Conservation (phyloP, 164 flowering plant genomes). For the Annona squamosa region DNA sequence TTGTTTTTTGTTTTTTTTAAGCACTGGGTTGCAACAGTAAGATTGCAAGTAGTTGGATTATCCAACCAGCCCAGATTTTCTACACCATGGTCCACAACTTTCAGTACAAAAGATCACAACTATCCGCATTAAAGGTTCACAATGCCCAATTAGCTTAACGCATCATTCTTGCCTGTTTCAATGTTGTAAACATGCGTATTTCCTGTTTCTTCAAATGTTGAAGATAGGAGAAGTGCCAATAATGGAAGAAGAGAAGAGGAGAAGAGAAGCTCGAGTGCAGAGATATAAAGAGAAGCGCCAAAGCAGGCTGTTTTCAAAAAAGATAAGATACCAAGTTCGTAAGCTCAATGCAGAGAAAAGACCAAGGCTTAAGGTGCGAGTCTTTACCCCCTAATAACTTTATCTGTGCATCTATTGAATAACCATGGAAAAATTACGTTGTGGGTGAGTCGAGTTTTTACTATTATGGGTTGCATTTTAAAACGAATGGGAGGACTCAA, state of each 20-base stretch:
- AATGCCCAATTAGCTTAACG: no score
- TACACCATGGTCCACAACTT: no score
- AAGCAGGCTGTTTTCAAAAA: conserved; percentile 58
- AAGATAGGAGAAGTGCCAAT: conserved; percentile 55
- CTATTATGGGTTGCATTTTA: not conserved
- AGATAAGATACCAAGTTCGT: conserved; percentile 71
- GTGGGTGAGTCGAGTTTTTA: not conserved
- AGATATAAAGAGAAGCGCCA: conserved; percentile 72
- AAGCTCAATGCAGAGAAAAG: conserved; percentile 75
- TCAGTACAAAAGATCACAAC: no score
- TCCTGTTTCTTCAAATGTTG: not conserved
- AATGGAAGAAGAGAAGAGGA: conserved; percentile 43
- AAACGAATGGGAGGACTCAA: not conserved
- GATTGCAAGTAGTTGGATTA: no score
- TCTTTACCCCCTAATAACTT: not conserved
- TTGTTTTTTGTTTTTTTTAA: no score
- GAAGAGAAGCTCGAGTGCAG: conserved; percentile 60
- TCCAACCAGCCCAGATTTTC: no score
- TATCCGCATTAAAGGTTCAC: no score
- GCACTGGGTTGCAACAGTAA: no score
- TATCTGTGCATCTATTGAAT: not conserved
- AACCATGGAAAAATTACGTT: no score
- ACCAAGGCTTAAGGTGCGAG: conserved; percentile 50
- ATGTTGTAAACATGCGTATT: no score
- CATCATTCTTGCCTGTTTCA: no score